phyloP scores from a whole-genome alignment of 257 asterid species.

The Coffea canephora region DNA sequence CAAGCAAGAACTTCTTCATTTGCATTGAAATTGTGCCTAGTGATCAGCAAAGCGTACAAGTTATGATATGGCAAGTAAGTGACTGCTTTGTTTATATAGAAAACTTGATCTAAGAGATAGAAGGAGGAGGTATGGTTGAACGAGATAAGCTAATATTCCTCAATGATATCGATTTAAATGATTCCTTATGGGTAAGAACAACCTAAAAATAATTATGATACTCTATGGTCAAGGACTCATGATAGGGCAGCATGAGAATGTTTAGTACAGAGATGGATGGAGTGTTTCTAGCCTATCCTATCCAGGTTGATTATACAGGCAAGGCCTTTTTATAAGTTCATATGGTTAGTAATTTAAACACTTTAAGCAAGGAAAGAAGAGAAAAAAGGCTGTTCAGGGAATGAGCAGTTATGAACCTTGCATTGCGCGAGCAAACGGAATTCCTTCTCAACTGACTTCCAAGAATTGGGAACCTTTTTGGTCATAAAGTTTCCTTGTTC shows the following conservation, averaged over 20 bases:
- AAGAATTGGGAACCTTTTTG: background rate
- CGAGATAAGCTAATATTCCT: background rate
- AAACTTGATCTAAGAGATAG: background rate
- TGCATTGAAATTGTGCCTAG: background rate
- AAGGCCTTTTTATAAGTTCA: background rate
- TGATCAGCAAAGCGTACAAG: background rate
- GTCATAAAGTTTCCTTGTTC: background rate
- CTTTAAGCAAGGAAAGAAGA: background rate
- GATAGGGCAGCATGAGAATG: background rate
- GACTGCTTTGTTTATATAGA: conserved; percentile 56
- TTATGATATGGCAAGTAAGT: conserved; percentile 9
- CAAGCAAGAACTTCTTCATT: conserved; percentile 33
- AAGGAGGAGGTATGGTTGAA: background rate
- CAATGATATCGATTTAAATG: background rate
- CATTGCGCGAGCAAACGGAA: background rate
- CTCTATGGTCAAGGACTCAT: background rate
- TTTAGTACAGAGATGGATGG: background rate
- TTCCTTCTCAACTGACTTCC: background rate
- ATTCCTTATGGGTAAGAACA: conserved; percentile 21
- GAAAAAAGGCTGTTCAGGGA: background rate
- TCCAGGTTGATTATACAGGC: background rate
- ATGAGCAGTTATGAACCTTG: background rate
- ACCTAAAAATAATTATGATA: conserved; percentile 4
- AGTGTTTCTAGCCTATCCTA: background rate
- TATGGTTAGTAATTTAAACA: background rate